phyloP scores from a whole-genome alignment of 176 grass and related monocot species.

The Paspalum vaginatum region DNA sequence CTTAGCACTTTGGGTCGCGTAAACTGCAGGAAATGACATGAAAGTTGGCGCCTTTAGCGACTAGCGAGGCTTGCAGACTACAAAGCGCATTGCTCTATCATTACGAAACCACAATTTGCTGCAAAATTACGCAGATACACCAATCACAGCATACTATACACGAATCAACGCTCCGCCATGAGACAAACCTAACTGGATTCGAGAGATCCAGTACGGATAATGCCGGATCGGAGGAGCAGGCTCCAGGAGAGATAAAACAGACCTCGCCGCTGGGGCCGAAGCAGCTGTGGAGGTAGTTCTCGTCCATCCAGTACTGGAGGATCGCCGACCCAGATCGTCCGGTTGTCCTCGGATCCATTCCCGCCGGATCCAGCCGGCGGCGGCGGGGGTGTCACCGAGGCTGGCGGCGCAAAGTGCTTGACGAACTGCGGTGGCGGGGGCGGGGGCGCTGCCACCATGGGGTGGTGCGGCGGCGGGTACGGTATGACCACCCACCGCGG shows the following conservation, averaged over 20 bases:
- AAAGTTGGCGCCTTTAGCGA: conserved; percentile 32
- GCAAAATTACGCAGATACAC: not conserved
- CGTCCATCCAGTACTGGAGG: conserved; percentile 70
- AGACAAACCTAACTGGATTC: conserved; percentile 10
- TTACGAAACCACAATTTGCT: not conserved
- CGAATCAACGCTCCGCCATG: not conserved
- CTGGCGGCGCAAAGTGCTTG: conserved; percentile 49
- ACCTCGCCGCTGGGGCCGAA: conserved; percentile 63
- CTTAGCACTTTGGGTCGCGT: not conserved
- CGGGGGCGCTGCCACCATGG: conserved; percentile 49
- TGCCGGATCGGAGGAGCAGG: conserved; percentile 36
- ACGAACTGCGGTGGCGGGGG: conserved; percentile 52
- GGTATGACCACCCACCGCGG: conserved; percentile 66
- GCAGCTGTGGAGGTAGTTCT: conserved; percentile 68
- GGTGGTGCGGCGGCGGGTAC: conserved; percentile 52
- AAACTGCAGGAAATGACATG: conserved; percentile 11
- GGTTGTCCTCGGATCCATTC: conserved; percentile 57
- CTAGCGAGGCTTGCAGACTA: not conserved
- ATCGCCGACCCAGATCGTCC: conserved; percentile 72
- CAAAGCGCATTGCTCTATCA: not conserved
- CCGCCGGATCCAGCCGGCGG: conserved; percentile 44
- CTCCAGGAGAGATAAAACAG: not conserved
- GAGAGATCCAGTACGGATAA: conserved; percentile 48
- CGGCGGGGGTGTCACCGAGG: conserved; percentile 52
- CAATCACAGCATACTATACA: not conserved